Evolutionary conservation across 1,284 basidiomycete species (phyloP).

Genomic region (Tranzscheliella williamsii): DNA sequence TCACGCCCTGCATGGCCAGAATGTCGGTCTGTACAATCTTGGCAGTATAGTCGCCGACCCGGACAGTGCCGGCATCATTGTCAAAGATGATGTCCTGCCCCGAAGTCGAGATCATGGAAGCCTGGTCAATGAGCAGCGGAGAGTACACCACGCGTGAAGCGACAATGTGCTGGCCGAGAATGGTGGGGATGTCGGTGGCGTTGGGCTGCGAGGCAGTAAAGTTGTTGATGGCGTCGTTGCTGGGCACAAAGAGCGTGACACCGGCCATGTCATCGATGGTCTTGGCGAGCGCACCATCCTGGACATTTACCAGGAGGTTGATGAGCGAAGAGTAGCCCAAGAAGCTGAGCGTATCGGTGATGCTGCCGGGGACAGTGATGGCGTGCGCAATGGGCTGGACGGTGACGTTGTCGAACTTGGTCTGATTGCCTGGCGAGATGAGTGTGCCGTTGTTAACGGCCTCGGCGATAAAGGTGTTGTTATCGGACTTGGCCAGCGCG

Average conservation of each 20-base stretch:
- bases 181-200: slow-evolving; percentile 18
- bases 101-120: slow-evolving; percentile 32
- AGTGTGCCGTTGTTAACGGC: slow-evolving; percentile 41
- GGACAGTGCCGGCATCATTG: slow-evolving; percentile 29
- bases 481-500: slow-evolving; percentile 19
- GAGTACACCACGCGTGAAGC: slow-evolving; percentile 41
- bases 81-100: slow-evolving; percentile 46
- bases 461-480: slow-evolving; percentile 22
- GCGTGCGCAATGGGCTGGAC: slow-evolving; percentile 39
- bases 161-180: slow-evolving; percentile 44
- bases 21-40: slow-evolving; percentile 46
- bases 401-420: slow-evolving; percentile 27
- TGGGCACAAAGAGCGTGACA: slow-evolving; percentile 46
- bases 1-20: slow-evolving; percentile 40
- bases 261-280: slow-evolving; percentile 37
- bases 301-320: slow-evolving; percentile 16
- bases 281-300: slow-evolving; percentile 17
- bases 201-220: slow-evolving; percentile 20
- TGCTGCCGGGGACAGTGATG: slow-evolving; percentile 41
- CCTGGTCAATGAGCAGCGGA: slow-evolving; percentile 39
- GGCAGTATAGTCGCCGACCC: slow-evolving; percentile 38
- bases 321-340: slow-evolving; percentile 15
- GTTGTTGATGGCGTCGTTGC: slow-evolving; percentile 26
- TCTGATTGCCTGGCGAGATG: neutral
- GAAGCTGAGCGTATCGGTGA: slow-evolving; percentile 31